These are phyloP conservation scores for Colletotrichum sp. DNA, from an alignment of 2,329 filamentous ascomycete genomes.

Conservation along the genomic window DNA sequence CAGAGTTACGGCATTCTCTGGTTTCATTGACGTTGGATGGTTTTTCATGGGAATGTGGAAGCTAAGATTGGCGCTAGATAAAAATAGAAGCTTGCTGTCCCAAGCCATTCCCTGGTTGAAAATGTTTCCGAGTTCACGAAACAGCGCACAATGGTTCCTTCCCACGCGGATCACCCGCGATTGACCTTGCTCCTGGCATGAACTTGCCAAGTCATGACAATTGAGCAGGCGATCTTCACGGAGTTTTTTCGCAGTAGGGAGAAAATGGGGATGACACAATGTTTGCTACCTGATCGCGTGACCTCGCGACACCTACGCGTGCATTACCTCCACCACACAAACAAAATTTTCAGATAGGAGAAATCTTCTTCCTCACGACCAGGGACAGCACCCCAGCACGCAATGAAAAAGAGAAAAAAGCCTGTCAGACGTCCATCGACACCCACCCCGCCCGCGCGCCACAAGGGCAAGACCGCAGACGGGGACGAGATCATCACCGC, in stretches of 20 bases:
- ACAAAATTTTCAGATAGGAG: no score
- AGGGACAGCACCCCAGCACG: conserved; percentile 46
- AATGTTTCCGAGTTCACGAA: neutral
- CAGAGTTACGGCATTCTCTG: neutral
- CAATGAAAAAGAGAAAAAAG: conserved; percentile 62
- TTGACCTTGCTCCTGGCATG: neutral
- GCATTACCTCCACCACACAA: no score
- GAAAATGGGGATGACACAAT: no score
- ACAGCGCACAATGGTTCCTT: neutral
- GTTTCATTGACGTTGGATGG: neutral
- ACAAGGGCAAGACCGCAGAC: conserved; percentile 73
- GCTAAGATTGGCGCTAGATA: neutral
- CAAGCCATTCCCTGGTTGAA: neutral
- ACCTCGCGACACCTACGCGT: neutral
- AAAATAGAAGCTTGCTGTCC: neutral
- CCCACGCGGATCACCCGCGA: neutral
- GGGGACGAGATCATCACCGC: conserved; percentile 93
- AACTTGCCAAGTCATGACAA: neutral
- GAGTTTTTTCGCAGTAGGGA: no score
- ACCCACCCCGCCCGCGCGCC: conserved; percentile 80
- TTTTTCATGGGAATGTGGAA: neutral
- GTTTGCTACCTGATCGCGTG: neutral
- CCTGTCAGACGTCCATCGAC: conserved; percentile 91
- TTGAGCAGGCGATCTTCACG: neutral
- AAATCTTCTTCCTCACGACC: conserved; percentile 56